Percentiles rank a stretch among this genome's conserved stretches.
Evolutionary conservation across 192 early-diverging fungal genomes (phyloP).

Genomic region (Podila epicladia): DNA sequence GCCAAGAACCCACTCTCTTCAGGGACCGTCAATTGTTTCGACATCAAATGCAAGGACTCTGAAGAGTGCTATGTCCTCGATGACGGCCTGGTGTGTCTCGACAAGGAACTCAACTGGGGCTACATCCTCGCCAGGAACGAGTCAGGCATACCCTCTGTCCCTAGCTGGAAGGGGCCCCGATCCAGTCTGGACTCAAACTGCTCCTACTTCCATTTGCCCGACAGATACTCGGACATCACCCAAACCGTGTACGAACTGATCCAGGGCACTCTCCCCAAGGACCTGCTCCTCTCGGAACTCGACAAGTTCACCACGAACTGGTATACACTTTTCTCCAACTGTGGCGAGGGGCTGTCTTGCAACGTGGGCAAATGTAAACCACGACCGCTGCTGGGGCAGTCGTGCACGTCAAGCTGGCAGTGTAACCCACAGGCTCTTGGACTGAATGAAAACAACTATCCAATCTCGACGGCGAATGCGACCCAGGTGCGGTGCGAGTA

Average conservation of each 20-base stretch:
- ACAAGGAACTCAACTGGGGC: conserved; percentile 27
- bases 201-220: conserved; percentile 27
- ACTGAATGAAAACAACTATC: conserved; percentile 33
- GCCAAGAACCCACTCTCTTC: conserved; percentile 20
- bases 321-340: conserved; percentile 45
- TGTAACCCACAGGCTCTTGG: conserved; percentile 38
- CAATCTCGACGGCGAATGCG: conserved; percentile 28
- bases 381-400: conserved; percentile 19
- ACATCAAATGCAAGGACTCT: neutral
- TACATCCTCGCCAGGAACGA: conserved; percentile 36
- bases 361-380: conserved; percentile 14
- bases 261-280: conserved; percentile 17
- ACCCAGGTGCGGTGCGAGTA: conserved; percentile 42
- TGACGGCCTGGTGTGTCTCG: conserved; percentile 37
- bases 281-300: conserved; percentile 26
- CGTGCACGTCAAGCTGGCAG: conserved; percentile 40
- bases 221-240: conserved; percentile 21
- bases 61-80: conserved; percentile 41
- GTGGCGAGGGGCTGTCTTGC: conserved; percentile 23
- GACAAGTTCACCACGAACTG: conserved; percentile 23
- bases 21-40: conserved; percentile 29
- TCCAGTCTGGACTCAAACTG: conserved; percentile 26
- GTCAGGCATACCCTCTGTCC: conserved; percentile 30
- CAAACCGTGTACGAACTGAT: conserved; percentile 42
- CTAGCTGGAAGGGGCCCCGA: conserved; percentile 25